Conservation (phyloP, 2,329 filamentous ascomycete genomes). For the Mycosphaerella sp. region DNA sequence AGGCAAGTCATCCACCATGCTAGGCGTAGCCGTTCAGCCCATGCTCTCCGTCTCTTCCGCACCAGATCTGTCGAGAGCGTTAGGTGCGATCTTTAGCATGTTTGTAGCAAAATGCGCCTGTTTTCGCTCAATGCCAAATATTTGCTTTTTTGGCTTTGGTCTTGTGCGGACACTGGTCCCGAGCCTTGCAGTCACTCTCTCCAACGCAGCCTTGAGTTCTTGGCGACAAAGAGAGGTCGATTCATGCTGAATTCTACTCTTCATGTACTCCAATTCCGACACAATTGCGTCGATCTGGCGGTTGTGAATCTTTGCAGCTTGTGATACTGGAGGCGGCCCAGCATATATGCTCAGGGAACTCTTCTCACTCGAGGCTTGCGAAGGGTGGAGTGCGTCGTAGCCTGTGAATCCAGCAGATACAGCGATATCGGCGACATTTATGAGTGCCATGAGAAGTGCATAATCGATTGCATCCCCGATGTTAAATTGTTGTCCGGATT, state of each 20-base stretch:
- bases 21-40: background rate
- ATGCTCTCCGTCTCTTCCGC: background rate
- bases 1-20: background rate
- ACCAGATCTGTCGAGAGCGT: background rate
- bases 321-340: slow-evolving; percentile 7
- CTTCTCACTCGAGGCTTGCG: background rate
- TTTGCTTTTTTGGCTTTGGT: slow-evolving; percentile 28
- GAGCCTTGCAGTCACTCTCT: slow-evolving; percentile 68
- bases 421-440: slow-evolving; percentile 65
- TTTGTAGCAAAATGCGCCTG: slow-evolving; percentile 2
- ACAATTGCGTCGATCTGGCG: slow-evolving; percentile 61
- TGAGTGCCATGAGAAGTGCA: slow-evolving; percentile 56
- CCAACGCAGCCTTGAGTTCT: slow-evolving; percentile 69
- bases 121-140: slow-evolving; percentile 20
- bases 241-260: slow-evolving; percentile 33
- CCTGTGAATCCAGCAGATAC: slow-evolving; percentile 56
- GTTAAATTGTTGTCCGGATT: slow-evolving; percentile 42
- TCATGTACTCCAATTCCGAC: slow-evolving; percentile 46
- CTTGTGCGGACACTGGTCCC: slow-evolving; percentile 63
- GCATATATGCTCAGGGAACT: slow-evolving; percentile 11
- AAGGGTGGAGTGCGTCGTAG: slow-evolving; percentile 22
- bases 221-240: slow-evolving; percentile 67
- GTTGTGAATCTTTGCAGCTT: slow-evolving; percentile 56
- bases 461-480: slow-evolving; percentile 59
- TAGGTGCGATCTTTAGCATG: background rate